A percentile compares a stretch with the other conserved stretches of the same genome.
Conservation (phyloP, 2,329 filamentous ascomycete genomes). For the Fusarium transvaalense region DNA sequence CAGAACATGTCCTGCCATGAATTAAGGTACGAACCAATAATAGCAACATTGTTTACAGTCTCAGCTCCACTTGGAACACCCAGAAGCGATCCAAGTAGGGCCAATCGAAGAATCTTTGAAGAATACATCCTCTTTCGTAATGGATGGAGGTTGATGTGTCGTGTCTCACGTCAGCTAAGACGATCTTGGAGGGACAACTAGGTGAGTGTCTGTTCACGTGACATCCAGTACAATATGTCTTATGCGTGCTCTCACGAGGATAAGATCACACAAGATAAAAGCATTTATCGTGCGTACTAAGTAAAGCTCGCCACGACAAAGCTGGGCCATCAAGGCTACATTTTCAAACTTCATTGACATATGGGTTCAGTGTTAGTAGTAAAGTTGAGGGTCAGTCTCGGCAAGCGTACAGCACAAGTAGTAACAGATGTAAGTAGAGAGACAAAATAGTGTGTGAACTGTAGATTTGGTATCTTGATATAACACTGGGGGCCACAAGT, state of each 20-base stretch:
- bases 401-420: too few species aligned
- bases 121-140: slow-evolving; percentile 33
- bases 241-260: neutral
- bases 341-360: neutral
- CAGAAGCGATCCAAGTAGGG: slow-evolving; percentile 37
- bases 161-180: slow-evolving; percentile 3
- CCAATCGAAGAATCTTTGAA: slow-evolving; percentile 28
- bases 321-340: neutral
- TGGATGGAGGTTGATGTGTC: neutral
- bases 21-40: slow-evolving; percentile 52
- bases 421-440: neutral
- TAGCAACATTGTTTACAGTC: slow-evolving; percentile 53
- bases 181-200: neutral
- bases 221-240: neutral
- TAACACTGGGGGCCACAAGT: neutral
- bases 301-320: neutral
- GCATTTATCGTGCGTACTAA: neutral
- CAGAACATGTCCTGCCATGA: neutral
- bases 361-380: neutral
- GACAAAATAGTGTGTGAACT: neutral
- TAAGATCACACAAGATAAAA: neutral
- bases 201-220: slow-evolving; percentile 13
- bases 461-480: slow-evolving; percentile 33
- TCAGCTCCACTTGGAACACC: slow-evolving; percentile 16
- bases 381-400: neutral